A percentile compares a stretch with the other conserved stretches of the same genome.
Conservation (phyloP, 2,329 filamentous ascomycete species). For the Phaeosphaeria sp. region DNA sequence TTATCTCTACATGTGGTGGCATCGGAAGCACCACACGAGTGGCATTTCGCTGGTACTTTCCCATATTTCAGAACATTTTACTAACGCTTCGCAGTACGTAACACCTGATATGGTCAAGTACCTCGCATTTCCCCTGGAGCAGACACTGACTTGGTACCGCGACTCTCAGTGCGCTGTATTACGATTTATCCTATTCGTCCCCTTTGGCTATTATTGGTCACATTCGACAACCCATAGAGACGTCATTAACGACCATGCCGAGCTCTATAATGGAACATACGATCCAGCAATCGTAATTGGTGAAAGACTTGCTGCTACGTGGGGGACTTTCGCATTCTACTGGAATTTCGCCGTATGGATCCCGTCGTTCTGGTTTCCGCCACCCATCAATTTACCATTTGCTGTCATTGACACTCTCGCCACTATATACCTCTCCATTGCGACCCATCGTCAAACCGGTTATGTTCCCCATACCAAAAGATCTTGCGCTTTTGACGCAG, state of each 20-base stretch:
- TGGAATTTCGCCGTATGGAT: slow-evolving; percentile 11
- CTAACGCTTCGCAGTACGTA: no score
- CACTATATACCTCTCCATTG: slow-evolving; percentile 8
- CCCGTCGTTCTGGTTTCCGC: slow-evolving; percentile 3
- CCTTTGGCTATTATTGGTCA: slow-evolving; percentile 6
- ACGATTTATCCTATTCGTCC: slow-evolving; percentile 11
- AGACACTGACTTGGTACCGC: no score
- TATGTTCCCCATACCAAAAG: slow-evolving; percentile 11
- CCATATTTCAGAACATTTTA: no score
- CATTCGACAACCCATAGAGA: slow-evolving; percentile 5
- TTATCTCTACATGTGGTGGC: no score
- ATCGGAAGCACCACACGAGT: no score
- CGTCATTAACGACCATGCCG: slow-evolving; percentile 9
- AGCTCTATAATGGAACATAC: slow-evolving; percentile 21
- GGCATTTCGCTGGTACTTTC: no score
- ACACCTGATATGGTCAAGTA: no score
- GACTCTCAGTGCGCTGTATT: no score
- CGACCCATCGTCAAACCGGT: slow-evolving; percentile 11
- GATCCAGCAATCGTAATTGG: slow-evolving; percentile 6
- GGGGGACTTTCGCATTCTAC: slow-evolving; percentile 7
- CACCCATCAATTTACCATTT: slow-evolving; percentile 17
- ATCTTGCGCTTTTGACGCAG: slow-evolving; percentile 3
- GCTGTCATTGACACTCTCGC: slow-evolving; percentile 8
- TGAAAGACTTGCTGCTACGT: slow-evolving; percentile 15
- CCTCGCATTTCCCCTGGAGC: no score